Evolutionary conservation across 169 alveolate genomes (phyloP), one percentile per base, ranked within the genome.

Genomic region (Cryptosporidium ryanae): DNA sequence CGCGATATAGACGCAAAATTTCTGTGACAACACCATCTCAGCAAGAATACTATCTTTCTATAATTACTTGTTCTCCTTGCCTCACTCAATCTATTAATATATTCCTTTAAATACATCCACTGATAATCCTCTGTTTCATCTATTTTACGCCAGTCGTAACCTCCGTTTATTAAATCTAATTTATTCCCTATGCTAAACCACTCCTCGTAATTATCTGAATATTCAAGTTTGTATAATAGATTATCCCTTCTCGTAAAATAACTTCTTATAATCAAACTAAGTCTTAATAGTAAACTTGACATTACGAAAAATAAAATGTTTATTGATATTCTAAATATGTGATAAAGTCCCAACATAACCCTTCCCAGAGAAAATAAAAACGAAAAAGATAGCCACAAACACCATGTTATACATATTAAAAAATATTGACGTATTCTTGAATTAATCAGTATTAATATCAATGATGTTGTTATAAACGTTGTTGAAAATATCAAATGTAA

Each of bases 51-150:
- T 61, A 82, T 44, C 44, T 66, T 46, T 64, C 55, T 65, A 38
- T 31, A 52, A 63, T 82, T 64, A 21, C 46, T 43, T 1, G 38
- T 34, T 17, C 13, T 70, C 17, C 90, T 82, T 27, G 90, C 90
- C 44, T 52, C 67, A 29, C 21, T 46, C 52, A 82, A 52, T 13
- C 90, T 34, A 52, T 23, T 7, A 17, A 65, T 82, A 27, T 64
- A 61, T 32, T 70, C 82, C 32, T 66, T 55, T 23, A 82, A 46
- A 50, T 57, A 64, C 50, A 57, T 63, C 84, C 83, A 65, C 15
- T 82, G 82, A 66, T 82, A 82, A n/a, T 61, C 90, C 29, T 82
- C 90, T 13, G 82, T 57, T 64, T 61, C 90, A 1, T 66, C 84
- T 27, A 12, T 66, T 18, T 50, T 21, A 32, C 90, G 63, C 90